Evolutionary conservation across 805 yeast species (phyloP).

Genomic region (Blastobotrys peoriensis): DNA sequence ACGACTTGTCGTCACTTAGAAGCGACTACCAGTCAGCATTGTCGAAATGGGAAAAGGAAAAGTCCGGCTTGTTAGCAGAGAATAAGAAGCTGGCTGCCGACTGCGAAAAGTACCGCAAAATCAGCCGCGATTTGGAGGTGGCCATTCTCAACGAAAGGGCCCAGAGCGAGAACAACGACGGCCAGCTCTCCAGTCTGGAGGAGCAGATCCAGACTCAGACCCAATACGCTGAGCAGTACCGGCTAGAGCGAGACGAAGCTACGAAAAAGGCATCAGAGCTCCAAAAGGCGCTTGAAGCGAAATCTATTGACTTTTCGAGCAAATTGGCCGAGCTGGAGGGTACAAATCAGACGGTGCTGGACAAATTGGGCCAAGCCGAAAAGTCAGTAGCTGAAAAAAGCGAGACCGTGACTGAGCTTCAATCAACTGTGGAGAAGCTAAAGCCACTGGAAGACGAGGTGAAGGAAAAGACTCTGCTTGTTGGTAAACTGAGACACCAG

Average conservation of each 20-base stretch:
- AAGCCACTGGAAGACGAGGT: constrained; percentile 46
- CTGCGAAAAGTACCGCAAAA: constrained; percentile 17
- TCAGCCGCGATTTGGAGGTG: constrained; percentile 28
- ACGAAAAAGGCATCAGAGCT: constrained; percentile 26
- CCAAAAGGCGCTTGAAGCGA: constrained; percentile 26
- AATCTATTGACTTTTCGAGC: constrained; percentile 6
- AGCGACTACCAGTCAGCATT: constrained; percentile 15
- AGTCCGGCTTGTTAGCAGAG: constrained; percentile 23
- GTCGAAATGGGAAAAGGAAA: constrained; percentile 17
- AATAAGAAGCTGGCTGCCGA: constrained; percentile 17
- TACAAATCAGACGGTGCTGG: constrained; percentile 10
- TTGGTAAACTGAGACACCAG: constrained; percentile 92
- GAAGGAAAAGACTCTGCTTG: constrained; percentile 65
- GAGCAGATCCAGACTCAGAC: constrained; percentile 28
- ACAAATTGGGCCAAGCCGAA: constrained; percentile 17
- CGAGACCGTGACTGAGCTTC: constrained; percentile 31
- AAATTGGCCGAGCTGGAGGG: constrained; percentile 11
- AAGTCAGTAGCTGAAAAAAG: constrained; percentile 17
- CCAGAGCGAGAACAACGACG: constrained; percentile 12
- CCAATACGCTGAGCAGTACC: constrained; percentile 22
- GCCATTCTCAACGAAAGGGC: constrained; percentile 29
- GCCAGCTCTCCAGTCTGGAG: constrained; percentile 25
- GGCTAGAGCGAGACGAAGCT: constrained; percentile 18
- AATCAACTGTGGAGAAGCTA: constrained; percentile 23
- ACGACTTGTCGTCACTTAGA: constrained; percentile 24